A percentile compares a stretch with the other conserved stretches of the same genome.
Evolutionary conservation across 495 filamentous ascomycete genomes (phyloP).

Genomic region (Pseudomonodictys pantanalensis): DNA sequence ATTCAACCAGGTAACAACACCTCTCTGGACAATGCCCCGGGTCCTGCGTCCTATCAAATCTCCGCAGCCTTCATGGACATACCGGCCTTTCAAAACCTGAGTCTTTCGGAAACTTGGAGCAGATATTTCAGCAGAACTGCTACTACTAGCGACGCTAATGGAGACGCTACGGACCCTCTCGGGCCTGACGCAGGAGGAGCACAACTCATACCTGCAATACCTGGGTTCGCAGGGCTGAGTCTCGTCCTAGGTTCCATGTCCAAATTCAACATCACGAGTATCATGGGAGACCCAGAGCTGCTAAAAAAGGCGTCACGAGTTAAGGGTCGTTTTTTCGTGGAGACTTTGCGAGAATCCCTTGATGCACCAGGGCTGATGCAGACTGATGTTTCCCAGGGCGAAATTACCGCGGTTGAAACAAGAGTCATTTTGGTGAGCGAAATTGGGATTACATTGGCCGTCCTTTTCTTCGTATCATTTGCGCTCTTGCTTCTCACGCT

Average conservation of each 20-base stretch:
- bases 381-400: neutral
- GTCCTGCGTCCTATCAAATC: no score
- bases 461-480: slow-evolving; percentile 4
- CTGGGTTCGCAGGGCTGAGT: neutral
- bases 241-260: neutral
- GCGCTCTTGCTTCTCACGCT: neutral
- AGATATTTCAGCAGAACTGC: no score
- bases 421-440: neutral
- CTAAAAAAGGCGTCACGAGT: neutral
- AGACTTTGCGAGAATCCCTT: neutral
- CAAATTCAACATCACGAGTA: neutral
- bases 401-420: neutral
- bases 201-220: no score
- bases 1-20: no score
- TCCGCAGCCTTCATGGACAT: no score
- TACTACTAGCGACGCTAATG: no score
- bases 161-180: no score
- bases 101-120: no score
- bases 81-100: no score
- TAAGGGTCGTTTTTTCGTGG: neutral
- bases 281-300: neutral
- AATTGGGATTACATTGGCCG: neutral
- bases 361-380: neutral
- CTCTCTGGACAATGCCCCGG: no score
- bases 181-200: no score